Percentiles rank a stretch among this genome's conserved stretches.
Conservation (phyloP, 331 rosid species). For the Acacia pycnantha region DNA sequence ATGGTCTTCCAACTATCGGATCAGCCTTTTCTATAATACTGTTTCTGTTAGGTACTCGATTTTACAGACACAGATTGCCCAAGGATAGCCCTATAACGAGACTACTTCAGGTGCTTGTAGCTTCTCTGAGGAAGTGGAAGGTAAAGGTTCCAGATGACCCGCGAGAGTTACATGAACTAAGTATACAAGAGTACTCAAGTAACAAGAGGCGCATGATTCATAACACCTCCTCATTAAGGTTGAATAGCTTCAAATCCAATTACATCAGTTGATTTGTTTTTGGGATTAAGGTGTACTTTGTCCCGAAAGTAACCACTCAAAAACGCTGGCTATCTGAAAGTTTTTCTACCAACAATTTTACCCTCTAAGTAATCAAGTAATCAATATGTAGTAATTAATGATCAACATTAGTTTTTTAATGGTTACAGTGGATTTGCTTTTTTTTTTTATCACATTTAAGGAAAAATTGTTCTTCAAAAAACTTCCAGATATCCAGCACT, state of each 20-base stretch:
- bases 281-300: too few relatives aligned
- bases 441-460: too few relatives aligned
- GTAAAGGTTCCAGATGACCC: conserved; percentile 49
- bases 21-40: background rate
- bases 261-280: too few relatives aligned
- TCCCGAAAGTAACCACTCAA: too few relatives aligned
- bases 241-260: background rate
- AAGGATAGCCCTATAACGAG: background rate
- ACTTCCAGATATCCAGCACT: fast-evolving
- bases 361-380: too few relatives aligned
- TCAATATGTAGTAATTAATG: too few relatives aligned
- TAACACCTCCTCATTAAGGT: conserved; percentile 60
- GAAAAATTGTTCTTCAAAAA: too few relatives aligned
- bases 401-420: too few relatives aligned
- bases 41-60: background rate
- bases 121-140: background rate
- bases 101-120: background rate
- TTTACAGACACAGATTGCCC: background rate
- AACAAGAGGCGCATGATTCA: conserved; percentile 46
- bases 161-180: conserved; percentile 62
- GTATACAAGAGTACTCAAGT: conserved; percentile 46
- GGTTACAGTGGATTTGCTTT: too few relatives aligned
- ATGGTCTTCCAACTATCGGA: background rate
- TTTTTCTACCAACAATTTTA: too few relatives aligned
- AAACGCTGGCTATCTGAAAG: fast-evolving